Evolutionary conservation across 495 filamentous ascomycete species (phyloP), one percentile per base, ranked within the genome.

Genomic region (Immersiella caudata): DNA sequence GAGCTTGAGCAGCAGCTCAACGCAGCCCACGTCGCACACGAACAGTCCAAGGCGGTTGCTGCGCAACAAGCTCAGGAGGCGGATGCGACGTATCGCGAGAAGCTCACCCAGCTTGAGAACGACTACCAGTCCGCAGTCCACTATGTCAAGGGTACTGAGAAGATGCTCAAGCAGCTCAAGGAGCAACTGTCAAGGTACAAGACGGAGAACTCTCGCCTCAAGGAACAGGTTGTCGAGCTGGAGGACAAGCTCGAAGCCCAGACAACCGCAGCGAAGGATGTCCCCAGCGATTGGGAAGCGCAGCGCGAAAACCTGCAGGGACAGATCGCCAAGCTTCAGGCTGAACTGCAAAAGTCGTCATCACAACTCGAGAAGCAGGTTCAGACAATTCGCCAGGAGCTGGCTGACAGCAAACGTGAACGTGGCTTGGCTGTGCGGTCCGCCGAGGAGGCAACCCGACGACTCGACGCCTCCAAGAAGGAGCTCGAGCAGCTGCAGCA

Each of bases 61-160:
- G 92, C 94, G 68, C 79, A 84, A 58, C 91, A 92, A 35, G 88
- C 92, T 65, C 88, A 95, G 71, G 93, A 97, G 73, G 89, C 92
- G 20, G 92, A 94, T 60, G 84, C 86, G 67, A 87, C 90, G 56
- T 98, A 94, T 80, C 89, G 91, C 58, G 94, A 96, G 75, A 97
- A 97, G 76, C 82, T 99, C 62, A 87, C 90, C 62, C 92, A 96
- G 74, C 87, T 99, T 24, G 93, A 97, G 75, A 93, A 92, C 75
- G 95, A 99, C 74, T 97, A 99, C 75, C 93, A 96, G 75, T 97
- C 96, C n/a, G 94, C 96, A 14, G 94, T 98, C n/a, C 94, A 97
- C 78, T 99, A 99, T 74, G 93, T 99, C 69, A 96, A 97, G 74
- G 96, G 95, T 50, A 97, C 94, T 0, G 96, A 99, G 79, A 97